Conservation (phyloP, 805 yeast genomes). For the Komagataella phaffii region DNA sequence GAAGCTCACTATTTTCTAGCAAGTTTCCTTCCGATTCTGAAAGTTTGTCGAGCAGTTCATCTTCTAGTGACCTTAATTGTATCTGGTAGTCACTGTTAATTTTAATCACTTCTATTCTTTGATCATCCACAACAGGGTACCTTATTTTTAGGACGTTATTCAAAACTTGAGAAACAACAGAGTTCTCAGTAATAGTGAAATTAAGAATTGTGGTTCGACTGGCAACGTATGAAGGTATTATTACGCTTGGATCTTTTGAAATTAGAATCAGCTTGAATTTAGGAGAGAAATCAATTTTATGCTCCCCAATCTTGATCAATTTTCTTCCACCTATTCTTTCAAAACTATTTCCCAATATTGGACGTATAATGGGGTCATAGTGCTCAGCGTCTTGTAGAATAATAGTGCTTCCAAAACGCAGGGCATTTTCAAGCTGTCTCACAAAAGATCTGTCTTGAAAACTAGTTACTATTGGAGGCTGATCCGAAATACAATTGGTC, state of each 20-base stretch:
- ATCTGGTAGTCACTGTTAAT: constrained; percentile 47
- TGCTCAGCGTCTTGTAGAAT: constrained; percentile 70
- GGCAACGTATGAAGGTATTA: constrained; percentile 38
- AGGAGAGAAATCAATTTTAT: constrained; percentile 52
- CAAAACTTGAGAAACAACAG: constrained; percentile 49
- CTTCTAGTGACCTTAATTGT: constrained; percentile 42
- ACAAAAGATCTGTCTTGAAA: constrained; percentile 56
- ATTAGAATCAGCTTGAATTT: constrained; percentile 48
- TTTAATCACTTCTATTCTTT: constrained; percentile 38
- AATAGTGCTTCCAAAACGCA: constrained; percentile 71
- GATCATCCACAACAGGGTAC: constrained; percentile 53
- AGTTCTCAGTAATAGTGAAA: constrained; percentile 59
- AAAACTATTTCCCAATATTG: constrained; percentile 49
- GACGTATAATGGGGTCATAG: constrained; percentile 60
- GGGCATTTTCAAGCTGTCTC: constrained; percentile 63
- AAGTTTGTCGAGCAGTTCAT: constrained; percentile 40
- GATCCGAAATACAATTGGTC: constrained; percentile 13
- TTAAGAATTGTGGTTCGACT: constrained; percentile 54
- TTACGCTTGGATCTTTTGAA: constrained; percentile 40
- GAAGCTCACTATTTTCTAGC: constrained; percentile 50
- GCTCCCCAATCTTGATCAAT: constrained; percentile 45
- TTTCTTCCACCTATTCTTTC: constrained; percentile 57
- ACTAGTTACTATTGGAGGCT: constrained; percentile 42
- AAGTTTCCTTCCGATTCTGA: constrained; percentile 46
- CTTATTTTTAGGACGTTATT: constrained; percentile 38